These are phyloP conservation scores for Hypoxylon sp. DNA, from an alignment of 2,329 filamentous ascomycete species.

Conservation along the genomic window DNA sequence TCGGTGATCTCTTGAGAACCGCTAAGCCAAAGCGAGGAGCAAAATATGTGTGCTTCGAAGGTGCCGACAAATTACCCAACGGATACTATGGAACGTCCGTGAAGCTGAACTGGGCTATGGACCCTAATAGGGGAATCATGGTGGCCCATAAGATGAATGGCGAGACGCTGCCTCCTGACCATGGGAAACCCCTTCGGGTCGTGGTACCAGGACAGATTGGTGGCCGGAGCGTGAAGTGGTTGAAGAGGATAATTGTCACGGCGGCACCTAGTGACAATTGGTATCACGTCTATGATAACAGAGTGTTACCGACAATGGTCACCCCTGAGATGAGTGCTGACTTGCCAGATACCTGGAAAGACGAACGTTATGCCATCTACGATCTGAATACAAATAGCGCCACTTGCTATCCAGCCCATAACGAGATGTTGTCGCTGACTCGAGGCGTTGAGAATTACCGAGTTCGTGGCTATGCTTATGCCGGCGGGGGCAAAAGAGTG, in stretches of 20 bases:
- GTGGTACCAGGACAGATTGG: constrained; percentile 94
- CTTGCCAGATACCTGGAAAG: constrained; percentile 82
- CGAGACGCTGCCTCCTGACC: constrained; percentile 81
- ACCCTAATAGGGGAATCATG: constrained; percentile 86
- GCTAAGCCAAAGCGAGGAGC: constrained; percentile 78
- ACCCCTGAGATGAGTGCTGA: constrained; percentile 83
- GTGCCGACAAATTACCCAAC: constrained; percentile 88
- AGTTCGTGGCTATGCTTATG: constrained; percentile 86
- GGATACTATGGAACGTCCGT: constrained; percentile 90
- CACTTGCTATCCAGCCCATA: constrained; percentile 82
- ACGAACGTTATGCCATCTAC: constrained; percentile 93
- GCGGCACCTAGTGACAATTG: constrained; percentile 87
- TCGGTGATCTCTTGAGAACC: constrained; percentile 76
- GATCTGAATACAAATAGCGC: constrained; percentile 91
- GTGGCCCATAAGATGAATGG: constrained; percentile 94
- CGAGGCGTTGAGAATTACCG: constrained; percentile 69
- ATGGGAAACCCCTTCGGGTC: constrained; percentile 84
- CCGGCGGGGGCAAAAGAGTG: constrained; percentile 85
- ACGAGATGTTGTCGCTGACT: constrained; percentile 72
- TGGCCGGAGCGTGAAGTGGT: constrained; percentile 92
- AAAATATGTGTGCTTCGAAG: constrained; percentile 90
- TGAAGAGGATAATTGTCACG: constrained; percentile 84
- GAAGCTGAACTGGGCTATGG: constrained; percentile 89
- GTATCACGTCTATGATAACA: constrained; percentile 96
- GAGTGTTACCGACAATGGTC: constrained; percentile 88